A percentile compares a stretch with the other conserved stretches of the same genome.
Conservation (phyloP, 345 rosid genomes). For the Clarkia xantiana region DNA sequence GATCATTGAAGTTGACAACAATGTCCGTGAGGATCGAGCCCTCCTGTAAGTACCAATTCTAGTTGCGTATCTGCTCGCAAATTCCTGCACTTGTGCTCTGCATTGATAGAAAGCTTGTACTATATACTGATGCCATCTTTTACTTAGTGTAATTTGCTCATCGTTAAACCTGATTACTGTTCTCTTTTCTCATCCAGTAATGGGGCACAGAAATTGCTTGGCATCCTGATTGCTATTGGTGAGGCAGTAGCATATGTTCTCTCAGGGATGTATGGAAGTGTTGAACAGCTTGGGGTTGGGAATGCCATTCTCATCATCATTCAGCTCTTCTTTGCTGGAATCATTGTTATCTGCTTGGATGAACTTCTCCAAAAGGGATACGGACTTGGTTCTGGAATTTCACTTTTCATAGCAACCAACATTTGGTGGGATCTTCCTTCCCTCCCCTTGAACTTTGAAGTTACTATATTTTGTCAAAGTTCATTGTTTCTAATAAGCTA, state of each 20-base stretch:
- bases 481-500: background rate
- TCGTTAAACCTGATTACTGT: too few relatives aligned
- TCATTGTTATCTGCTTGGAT: constrained; percentile 6
- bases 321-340: constrained; percentile 6
- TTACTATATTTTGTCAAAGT: background rate
- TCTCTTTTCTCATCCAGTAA: background rate
- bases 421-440: constrained; percentile 1
- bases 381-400: constrained; percentile 7
- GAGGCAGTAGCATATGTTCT: constrained; percentile 6
- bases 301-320: constrained; percentile 8
- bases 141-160: too few relatives aligned
- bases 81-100: too few relatives aligned
- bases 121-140: too few relatives aligned
- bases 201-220: constrained; percentile 6
- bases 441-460: background rate
- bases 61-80: background rate
- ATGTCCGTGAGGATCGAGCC: constrained; percentile 20
- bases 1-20: constrained; percentile 22
- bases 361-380: constrained; percentile 7
- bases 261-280: constrained; percentile 6
- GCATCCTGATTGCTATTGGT: constrained; percentile 2
- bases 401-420: constrained; percentile 6
- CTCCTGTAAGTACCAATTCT: constrained; percentile 12
- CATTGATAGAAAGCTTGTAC: too few relatives aligned
- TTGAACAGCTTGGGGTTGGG: constrained; percentile 6